Base-by-base conservation (phyloP, 208 protist species). In the Tritrichomonas foetus region DNA sequence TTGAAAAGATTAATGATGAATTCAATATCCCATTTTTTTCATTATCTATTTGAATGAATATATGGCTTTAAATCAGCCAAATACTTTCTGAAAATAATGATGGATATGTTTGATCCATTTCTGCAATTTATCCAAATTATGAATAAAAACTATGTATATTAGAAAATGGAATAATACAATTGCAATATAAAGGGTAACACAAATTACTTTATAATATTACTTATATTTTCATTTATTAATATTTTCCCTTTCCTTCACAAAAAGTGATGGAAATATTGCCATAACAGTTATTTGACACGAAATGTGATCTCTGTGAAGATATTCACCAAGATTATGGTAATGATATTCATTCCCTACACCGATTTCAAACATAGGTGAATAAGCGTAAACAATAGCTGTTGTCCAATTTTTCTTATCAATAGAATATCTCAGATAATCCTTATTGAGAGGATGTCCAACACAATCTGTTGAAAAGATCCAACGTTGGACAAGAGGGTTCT, bases 281-380 rank as follows among this genome's bases (percentile, higher is more conserved):
- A 89, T 89, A 3, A 89, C 78, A 57, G 78, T 47, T 27, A 89
- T 89, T 89, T 41, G 78, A 39, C 27, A 13, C 78, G 47, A 89
- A 27, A 89, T 89, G 47, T 89, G 78, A 27, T 89, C 78, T 33
- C 39, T 89, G n/a, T 89, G 78, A 27, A 89, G 20, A 49, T 89
- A 89, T n/a, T 89, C 78, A 57, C 78, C 78, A 36, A 89, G 78
- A 41, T 89, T 89, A 49, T 89, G 78, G 47, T 27, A 89, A 36
- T 89, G 78, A 27, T 89, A 47, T 30, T 89, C 78, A 49, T 57
- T 57, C 13, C 78, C 78, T n/a, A 47, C 78, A 5, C 78, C 78
- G 20, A 89, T 89, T 20, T 47, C 78, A 36, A 89, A 89, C 78
- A 89, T 89, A 57, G 78, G 78, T 57, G 78, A 47, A 30, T 89